Evolutionary conservation across 169 alveolate genomes (phyloP), one percentile per base, ranked within the genome.

Genomic region (Condylostoma magnum): DNA sequence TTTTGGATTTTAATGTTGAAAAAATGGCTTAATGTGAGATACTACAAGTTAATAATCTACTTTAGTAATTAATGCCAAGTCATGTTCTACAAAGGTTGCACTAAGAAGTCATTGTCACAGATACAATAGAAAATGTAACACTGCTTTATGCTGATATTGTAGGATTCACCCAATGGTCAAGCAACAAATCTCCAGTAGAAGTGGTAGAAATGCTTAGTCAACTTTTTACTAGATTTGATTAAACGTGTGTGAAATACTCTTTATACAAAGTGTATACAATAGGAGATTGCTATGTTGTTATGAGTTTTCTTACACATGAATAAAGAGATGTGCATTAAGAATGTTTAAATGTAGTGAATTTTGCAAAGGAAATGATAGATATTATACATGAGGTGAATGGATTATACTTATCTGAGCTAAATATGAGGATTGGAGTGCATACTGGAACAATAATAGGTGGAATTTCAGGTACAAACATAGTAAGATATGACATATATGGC

Each of bases 221-320:
- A 58, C 72, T 97, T 53, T 97, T 96, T 78, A 95, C 98, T 43
- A 86, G 91, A 60, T 96, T 97, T 82, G 99, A 97, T 84, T 84
- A 96, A 51, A 92, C 94, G 70, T 93, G 98, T 72, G 93, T 97
- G 33, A 89, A 90, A 57, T 90, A 94, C 66, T 94, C 97, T 20
- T 95, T 96, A 15, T 97, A 92, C 84, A 97, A 96, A 87, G 95
- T 98, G 0, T 98, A 98, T 79, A 97, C 99, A 0, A 98, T 98
- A 25, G 99, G 99, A 3, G 99, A 98, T 80, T 99, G 99, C 57
- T 98, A 98, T 77, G 99, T 98, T 6, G 99, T 99, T 3, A 94
- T 97, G 90, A 97, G 99, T 37, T 98, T 94, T 80, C 98, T 97
- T 3, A 98, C 89, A 3, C 63, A 52, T 47, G 34, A 53, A 22